Conservation (phyloP, 2,329 filamentous ascomycete species). For the Trichoderma aggressivum region DNA sequence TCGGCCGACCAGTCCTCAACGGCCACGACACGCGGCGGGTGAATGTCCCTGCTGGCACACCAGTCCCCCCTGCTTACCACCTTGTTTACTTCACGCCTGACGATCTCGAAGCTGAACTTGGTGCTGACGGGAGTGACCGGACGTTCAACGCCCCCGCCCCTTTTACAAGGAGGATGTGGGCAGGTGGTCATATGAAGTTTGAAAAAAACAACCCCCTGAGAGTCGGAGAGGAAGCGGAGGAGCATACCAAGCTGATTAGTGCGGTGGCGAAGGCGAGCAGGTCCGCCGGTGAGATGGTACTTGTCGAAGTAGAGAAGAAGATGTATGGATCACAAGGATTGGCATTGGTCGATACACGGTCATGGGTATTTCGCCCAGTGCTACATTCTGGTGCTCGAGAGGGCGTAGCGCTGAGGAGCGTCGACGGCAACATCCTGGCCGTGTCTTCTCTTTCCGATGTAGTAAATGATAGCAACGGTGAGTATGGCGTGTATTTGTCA, state of each 20-base stretch:
- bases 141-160: slow-evolving; percentile 58
- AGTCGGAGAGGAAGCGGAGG: slow-evolving; percentile 54
- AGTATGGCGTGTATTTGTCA: slow-evolving; percentile 1
- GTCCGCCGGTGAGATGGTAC: slow-evolving; percentile 58
- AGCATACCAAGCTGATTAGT: slow-evolving; percentile 53
- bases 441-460: slow-evolving; percentile 27
- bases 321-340: slow-evolving; percentile 51
- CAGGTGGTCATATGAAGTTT: slow-evolving; percentile 53
- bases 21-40: slow-evolving; percentile 36
- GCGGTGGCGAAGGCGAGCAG: slow-evolving; percentile 53
- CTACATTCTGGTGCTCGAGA: slow-evolving; percentile 22
- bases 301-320: slow-evolving; percentile 62
- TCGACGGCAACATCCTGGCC: slow-evolving; percentile 21
- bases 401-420: not conserved
- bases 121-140: slow-evolving; percentile 57
- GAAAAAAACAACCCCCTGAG: slow-evolving; percentile 33
- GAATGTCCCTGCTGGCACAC: slow-evolving; percentile 38
- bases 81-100: slow-evolving; percentile 61
- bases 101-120: slow-evolving; percentile 52
- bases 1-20: slow-evolving; percentile 46
- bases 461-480: slow-evolving; percentile 16
- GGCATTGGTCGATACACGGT: slow-evolving; percentile 53
- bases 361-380: slow-evolving; percentile 45
- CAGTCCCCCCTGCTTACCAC: slow-evolving; percentile 58
- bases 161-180: slow-evolving; percentile 66